Base-by-base conservation (phyloP, 345 rosid genomes). In the Aegle marmelos region DNA sequence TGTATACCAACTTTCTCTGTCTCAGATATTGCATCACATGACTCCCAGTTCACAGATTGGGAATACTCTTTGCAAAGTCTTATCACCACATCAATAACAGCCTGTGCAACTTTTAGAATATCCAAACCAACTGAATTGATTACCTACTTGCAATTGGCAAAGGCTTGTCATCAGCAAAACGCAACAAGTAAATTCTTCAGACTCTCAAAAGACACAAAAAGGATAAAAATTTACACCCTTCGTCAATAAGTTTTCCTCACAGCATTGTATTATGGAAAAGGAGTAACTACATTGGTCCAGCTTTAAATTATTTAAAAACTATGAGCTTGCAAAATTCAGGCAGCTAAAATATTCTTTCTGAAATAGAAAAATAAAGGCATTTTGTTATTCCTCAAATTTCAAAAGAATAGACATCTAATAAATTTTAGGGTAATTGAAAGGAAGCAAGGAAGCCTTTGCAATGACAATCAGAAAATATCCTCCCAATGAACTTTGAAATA, bases 31-130 rank as follows among this genome's bases (percentile, higher is more conserved):
- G 77, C 70, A 76, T 79, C 87, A 82, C 73, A 64, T n/a, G 66
- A 31, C 63, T 82, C 89, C 88, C 78, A 80, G 78, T 78, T 77
- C 70, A 76, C 72, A 76, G 86, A 71, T 79, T 81, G 78, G 30
- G 81, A 85, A 82, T 84, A 88, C 81, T 84, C 89, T 81, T 89
- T 89, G 85, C 97, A 94, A 36, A 91, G 81, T 54, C 82, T 89
- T 82, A 94, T 70, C 41, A 88, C 68, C 65, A 89, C 85, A 66
- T 89, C 94, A 81, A 94, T 83, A 62, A 89, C 79, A 21, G 74
- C 80, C 66, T 90, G 99, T 41, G 84, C 87, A 75, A 85, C 89
- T 90, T 90, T 91, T 33, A 87, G 73, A 70, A 86, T 79, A 79
- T 91, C 97, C 28, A 86, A 69, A 86, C 89, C 86, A 76, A 77